Evolutionary conservation across 1,284 basidiomycete species (phyloP).

Genomic region (Caloboletus firmus): DNA sequence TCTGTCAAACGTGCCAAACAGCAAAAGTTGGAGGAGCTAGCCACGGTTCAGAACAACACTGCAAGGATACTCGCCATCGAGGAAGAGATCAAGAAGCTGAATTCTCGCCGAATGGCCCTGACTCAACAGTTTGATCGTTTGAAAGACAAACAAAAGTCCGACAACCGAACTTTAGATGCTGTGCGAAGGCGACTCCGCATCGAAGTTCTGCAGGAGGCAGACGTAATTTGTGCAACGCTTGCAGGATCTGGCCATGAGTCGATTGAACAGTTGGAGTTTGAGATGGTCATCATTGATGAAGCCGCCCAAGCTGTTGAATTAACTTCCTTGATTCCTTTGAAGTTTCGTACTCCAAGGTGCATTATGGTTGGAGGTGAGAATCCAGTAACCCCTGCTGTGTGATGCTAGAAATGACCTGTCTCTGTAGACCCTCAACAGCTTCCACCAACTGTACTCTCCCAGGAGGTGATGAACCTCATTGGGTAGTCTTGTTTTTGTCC

Average conservation of each 20-base stretch:
- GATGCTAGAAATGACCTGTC: neutral
- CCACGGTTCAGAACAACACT: conserved; percentile 51
- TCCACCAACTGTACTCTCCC: conserved; percentile 94
- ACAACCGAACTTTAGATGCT: conserved; percentile 76
- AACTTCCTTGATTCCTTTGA: conserved; percentile 94
- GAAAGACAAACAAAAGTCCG: conserved; percentile 78
- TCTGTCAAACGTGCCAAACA: conserved; percentile 62
- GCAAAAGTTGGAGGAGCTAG: conserved; percentile 64
- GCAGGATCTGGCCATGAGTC: conserved; percentile 92
- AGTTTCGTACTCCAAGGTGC: conserved; percentile 82
- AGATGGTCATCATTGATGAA: conserved; percentile 97
- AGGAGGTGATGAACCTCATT: conserved; percentile 47
- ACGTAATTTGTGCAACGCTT: conserved; percentile 93
- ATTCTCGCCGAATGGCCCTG: conserved; percentile 61
- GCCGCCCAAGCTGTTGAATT: conserved; percentile 97
- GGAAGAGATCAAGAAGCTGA: conserved; percentile 69
- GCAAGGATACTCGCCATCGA: conserved; percentile 53
- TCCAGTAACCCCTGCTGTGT: neutral
- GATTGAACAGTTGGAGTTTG: conserved; percentile 85
- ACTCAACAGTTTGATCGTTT: conserved; percentile 74
- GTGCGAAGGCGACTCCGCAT: conserved; percentile 69
- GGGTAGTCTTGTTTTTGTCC: neutral
- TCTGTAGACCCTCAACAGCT: conserved; percentile 89
- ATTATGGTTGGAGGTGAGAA: conserved; percentile 89
- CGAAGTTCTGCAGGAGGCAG: conserved; percentile 84